phyloP scores from a whole-genome alignment of 768 basidiomycete genomes.

The Collybia sordida region DNA sequence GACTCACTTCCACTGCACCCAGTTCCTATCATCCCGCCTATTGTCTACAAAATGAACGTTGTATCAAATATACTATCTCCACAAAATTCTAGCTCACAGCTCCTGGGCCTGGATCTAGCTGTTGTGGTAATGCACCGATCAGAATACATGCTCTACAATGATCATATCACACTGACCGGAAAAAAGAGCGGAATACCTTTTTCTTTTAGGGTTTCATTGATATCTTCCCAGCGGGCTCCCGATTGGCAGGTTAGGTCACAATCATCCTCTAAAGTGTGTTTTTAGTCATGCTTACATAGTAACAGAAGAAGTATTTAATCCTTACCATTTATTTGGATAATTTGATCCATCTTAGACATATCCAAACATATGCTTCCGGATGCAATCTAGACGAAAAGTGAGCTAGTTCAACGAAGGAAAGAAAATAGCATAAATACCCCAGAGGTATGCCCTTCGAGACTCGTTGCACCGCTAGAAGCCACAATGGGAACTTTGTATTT shows the following conservation, averaged over 20 bases:
- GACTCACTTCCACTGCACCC: constrained; percentile 81
- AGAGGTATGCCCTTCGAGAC: constrained; percentile 83
- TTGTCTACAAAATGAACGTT: constrained; percentile 45
- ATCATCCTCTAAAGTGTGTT: constrained; percentile 51
- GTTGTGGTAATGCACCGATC: background rate
- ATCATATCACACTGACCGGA: constrained; percentile 49
- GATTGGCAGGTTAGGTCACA: constrained; percentile 76
- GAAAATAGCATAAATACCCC: constrained; percentile 45
- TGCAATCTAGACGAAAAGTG: constrained; percentile 30
- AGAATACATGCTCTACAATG: background rate
- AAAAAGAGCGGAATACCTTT: constrained; percentile 82
- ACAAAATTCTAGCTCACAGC: constrained; percentile 44
- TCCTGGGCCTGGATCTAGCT: constrained; percentile 75
- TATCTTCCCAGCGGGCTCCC: constrained; percentile 77
- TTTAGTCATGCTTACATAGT: background rate
- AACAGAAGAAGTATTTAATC: background rate
- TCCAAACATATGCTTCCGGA: constrained; percentile 80
- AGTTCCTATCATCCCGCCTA: constrained; percentile 88
- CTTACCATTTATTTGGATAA: constrained; percentile 73
- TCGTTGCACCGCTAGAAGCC: constrained; percentile 84
- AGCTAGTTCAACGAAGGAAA: background rate
- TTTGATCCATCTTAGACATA: constrained; percentile 79
- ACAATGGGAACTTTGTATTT: constrained; percentile 76
- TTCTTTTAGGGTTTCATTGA: constrained; percentile 67
- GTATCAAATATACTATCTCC: background rate